Evolutionary conservation across 1,139 yeast genomes (phyloP).

Genomic region (Nakaseomyces delphensis): DNA sequence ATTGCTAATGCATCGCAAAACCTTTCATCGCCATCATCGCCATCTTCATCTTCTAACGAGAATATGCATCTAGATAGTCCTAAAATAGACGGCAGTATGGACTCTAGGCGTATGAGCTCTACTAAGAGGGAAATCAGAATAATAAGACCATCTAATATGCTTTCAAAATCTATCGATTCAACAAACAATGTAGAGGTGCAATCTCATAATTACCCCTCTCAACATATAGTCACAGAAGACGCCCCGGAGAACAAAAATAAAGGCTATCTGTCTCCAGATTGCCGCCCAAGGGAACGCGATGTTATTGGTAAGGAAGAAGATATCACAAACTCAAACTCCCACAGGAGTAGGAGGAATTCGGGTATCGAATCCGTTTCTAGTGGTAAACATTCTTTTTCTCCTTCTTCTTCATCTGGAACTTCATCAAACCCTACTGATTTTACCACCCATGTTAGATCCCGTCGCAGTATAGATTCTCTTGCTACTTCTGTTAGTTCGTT

Average conservation of each 20-base stretch:
- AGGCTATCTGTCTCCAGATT: not conserved
- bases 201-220: not conserved
- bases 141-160: conserved; percentile 1
- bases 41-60: not conserved
- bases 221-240: not conserved
- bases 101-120: conserved; percentile 1
- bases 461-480: conserved; percentile 28
- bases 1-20: not conserved
- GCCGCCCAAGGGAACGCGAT: conserved; percentile 4
- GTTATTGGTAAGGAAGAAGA: not conserved
- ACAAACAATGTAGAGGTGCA: not conserved
- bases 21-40: not conserved
- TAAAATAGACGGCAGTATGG: not conserved
- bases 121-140: conserved; percentile 2
- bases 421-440: conserved; percentile 31
- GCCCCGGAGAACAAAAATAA: not conserved
- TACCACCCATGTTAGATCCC: conserved; percentile 20
- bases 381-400: conserved; percentile 10
- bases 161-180: not conserved
- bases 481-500: conserved; percentile 29
- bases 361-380: conserved; percentile 1
- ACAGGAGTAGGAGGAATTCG: not conserved
- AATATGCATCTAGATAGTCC: not conserved
- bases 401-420: conserved; percentile 21
- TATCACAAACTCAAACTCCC: not conserved